Evolutionary conservation across 176 grass and related monocot species (phyloP), one percentile per base, ranked within the genome.

Genomic region (Eremochloa ophiuroides): DNA sequence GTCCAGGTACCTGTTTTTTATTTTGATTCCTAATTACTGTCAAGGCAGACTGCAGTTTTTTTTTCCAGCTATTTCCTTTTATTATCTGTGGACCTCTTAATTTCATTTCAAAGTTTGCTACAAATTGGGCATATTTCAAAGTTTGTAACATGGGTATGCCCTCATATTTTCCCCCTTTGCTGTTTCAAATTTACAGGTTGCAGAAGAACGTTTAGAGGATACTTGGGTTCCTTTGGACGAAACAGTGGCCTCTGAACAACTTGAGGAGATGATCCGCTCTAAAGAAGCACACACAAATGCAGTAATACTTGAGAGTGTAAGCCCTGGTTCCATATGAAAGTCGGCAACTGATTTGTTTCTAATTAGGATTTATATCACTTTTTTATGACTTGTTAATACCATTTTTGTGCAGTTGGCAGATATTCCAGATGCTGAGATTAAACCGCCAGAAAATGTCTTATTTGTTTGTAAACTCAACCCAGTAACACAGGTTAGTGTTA

Each of bases 391-490:
- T 18, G 34, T 56, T 44, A 77, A 80, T 55, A 43, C 48, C 14
- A 75, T 62, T 84, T 87, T 64, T 86, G 13, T 79, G 43, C 79
- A 98, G 96, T 82, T 98, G 50, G 96, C 90, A 64, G 96, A 98
- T 42, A 93, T 98, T 90, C 96, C 96, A 50, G 96, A 98, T 91
- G 88, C 84, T 82, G 96, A 98, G 35, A 88, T 98, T 3, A 98
- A 88, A 75, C 93, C 96, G 26, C 96, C 93, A 53, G 96, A 98
- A 0, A 95, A 95, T 80, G 92, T 98, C 31, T 84, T 98, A 58
- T 98, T 98, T 80, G 96, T 98, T 82, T 98, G 96, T 80, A 98
- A 95, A 90, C 90, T 98, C 51, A 98, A 98, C 48, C 92, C 90
- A 84, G 90, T 93, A 79, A 98, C 96, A 43, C 88, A 98, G 69